Conservation (phyloP, 441 rosid genomes). For the Bocquillonia castaneifolia region DNA sequence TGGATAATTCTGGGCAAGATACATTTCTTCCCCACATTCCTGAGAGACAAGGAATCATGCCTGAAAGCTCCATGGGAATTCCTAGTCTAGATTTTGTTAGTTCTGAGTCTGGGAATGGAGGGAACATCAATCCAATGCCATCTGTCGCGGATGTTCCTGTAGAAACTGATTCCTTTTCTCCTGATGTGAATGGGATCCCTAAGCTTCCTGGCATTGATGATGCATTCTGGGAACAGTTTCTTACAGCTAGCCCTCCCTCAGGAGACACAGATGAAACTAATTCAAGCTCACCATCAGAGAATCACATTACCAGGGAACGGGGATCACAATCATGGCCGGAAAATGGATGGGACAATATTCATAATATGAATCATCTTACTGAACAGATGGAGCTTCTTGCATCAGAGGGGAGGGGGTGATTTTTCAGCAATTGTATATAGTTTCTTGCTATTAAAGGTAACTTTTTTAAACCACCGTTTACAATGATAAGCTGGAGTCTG, state of each 20-base stretch:
- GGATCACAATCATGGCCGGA: conserved; percentile 30
- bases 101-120: conserved; percentile 32
- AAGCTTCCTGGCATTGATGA: conserved; percentile 48
- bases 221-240: conserved; percentile 56
- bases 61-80: conserved; percentile 39
- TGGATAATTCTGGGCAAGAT: conserved; percentile 30
- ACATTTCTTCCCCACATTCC: conserved; percentile 22
- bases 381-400: conserved; percentile 73
- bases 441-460: conserved; percentile 31
- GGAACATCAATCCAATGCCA: conserved; percentile 32
- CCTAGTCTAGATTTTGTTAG: conserved; percentile 33
- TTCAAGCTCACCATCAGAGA: conserved; percentile 31
- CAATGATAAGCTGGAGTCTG: conserved; percentile 12
- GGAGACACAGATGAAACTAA: conserved; percentile 54
- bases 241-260: conserved; percentile 42
- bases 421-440: conserved; percentile 15
- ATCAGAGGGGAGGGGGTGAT: conserved; percentile 43
- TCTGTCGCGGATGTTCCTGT: conserved; percentile 36
- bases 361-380: conserved; percentile 60
- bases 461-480: conserved; percentile 1
- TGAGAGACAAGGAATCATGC: conserved; percentile 29
- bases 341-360: conserved; percentile 41
- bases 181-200: conserved; percentile 51
- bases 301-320: conserved; percentile 29
- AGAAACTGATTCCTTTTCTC: conserved; percentile 45